Conservation (phyloP, 768 basidiomycete species). For the Rhizopogon rudus region DNA sequence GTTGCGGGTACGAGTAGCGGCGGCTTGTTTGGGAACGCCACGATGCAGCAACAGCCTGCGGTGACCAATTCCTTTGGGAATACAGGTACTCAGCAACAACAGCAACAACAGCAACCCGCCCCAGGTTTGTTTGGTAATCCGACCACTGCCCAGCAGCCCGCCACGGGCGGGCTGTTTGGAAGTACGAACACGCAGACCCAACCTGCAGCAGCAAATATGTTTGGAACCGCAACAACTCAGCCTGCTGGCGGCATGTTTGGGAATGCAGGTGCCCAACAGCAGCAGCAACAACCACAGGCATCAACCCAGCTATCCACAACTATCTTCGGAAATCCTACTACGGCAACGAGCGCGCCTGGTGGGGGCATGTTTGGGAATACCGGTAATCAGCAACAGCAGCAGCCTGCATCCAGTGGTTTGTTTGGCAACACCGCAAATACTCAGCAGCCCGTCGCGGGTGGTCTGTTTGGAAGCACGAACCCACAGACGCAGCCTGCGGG, state of each 20-base stretch:
- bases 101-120: conserved; percentile 17
- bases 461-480: conserved; percentile 12
- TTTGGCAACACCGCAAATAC: conserved; percentile 11
- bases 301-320: background rate
- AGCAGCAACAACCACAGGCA: conserved; percentile 5
- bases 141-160: conserved; percentile 12
- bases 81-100: conserved; percentile 8
- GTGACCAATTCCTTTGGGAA: conserved; percentile 13
- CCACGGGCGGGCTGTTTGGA: conserved; percentile 14
- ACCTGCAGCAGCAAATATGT: conserved; percentile 11
- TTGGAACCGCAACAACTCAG: conserved; percentile 14
- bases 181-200: conserved; percentile 4
- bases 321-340: conserved; percentile 11
- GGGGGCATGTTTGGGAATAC: too few relatives aligned
- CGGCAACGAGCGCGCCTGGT: too few relatives aligned
- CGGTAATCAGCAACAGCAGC: background rate
- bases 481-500: conserved; percentile 6
- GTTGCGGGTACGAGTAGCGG: conserved; percentile 1
- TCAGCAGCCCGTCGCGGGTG: conserved; percentile 12
- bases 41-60: conserved; percentile 7
- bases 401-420: conserved; percentile 11
- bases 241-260: conserved; percentile 15
- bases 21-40: conserved; percentile 5
- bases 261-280: conserved; percentile 7
- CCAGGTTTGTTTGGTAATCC: conserved; percentile 21